Percentiles rank a stretch among this genome's conserved stretches.
These are phyloP conservation scores for Pistacia integerrima DNA, from an alignment of 345 rosid genomes.

Conservation along the genomic window DNA sequence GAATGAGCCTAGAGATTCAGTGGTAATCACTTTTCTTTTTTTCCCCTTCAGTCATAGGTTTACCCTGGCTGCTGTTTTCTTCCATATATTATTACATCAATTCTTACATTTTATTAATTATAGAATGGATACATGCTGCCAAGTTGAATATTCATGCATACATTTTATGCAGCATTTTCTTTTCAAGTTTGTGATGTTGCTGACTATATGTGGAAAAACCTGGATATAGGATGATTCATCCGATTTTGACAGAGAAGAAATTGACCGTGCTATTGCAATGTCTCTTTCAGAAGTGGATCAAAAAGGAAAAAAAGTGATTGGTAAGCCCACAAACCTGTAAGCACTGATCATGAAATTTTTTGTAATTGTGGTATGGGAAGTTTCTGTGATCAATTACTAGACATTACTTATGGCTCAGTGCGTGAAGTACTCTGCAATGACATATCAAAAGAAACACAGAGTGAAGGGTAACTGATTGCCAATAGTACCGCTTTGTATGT, in stretches of 20 bases:
- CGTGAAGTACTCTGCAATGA: constrained; percentile 2
- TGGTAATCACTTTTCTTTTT: constrained; percentile 41
- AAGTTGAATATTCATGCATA: constrained; percentile 7
- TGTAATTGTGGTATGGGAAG: background rate
- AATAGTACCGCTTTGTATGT: background rate
- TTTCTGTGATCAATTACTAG: background rate
- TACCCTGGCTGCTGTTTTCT: constrained; percentile 3
- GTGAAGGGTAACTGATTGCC: constrained; percentile 1
- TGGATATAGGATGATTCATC: constrained; percentile 66
- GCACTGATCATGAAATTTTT: constrained; percentile 8
- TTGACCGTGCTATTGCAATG: constrained; percentile 78
- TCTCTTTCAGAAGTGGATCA: constrained; percentile 76
- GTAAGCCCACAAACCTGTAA: constrained; percentile 42
- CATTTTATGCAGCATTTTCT: constrained; percentile 2
- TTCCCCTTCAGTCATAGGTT: background rate
- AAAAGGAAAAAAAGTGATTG: constrained; percentile 77
- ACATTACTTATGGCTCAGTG: background rate
- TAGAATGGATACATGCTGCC: constrained; percentile 14
- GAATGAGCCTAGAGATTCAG: constrained; percentile 63
- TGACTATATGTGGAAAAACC: constrained; percentile 19
- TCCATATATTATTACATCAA: background rate
- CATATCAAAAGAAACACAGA: constrained; percentile 2
- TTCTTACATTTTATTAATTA: background rate
- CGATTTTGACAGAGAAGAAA: constrained; percentile 81
- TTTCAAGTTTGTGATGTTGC: background rate